phyloP scores from a whole-genome alignment of 805 yeast species.

The Saturnispora halmiae region DNA sequence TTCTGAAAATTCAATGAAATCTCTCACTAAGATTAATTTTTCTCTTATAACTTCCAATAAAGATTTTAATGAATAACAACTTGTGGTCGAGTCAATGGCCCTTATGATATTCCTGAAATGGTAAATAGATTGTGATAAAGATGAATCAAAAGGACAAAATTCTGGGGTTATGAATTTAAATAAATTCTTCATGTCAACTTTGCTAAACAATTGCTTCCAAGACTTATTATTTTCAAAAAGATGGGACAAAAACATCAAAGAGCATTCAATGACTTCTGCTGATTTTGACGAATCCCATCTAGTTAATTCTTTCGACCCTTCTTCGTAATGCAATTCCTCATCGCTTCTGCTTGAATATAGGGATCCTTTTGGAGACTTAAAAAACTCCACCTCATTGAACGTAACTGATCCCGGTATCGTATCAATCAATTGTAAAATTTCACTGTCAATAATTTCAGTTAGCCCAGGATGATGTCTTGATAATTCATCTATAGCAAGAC shows the following conservation, averaged over 20 bases:
- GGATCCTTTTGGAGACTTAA: slow-evolving; percentile 31
- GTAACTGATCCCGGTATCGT: slow-evolving; percentile 33
- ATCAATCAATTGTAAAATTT: slow-evolving; percentile 37
- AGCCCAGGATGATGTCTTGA: slow-evolving; percentile 76
- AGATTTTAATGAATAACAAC: slow-evolving; percentile 36
- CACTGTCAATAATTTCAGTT: slow-evolving; percentile 46
- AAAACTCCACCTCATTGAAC: slow-evolving; percentile 37
- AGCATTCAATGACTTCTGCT: slow-evolving; percentile 41
- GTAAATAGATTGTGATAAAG: slow-evolving; percentile 43
- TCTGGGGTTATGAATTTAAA: slow-evolving; percentile 38
- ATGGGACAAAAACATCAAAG: slow-evolving; percentile 41
- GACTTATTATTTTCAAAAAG: slow-evolving; percentile 44
- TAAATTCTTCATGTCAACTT: slow-evolving; percentile 36
- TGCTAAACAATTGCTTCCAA: slow-evolving; percentile 35
- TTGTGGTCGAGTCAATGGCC: slow-evolving; percentile 46
- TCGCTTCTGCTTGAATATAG: slow-evolving; percentile 37
- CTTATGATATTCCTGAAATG: slow-evolving; percentile 47
- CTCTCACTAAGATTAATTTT: slow-evolving; percentile 16
- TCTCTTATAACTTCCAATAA: slow-evolving; percentile 15
- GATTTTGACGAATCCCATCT: slow-evolving; percentile 47
- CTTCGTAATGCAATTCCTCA: slow-evolving; percentile 33
- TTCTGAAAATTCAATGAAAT: slow-evolving; percentile 24
- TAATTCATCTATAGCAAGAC: slow-evolving; percentile 66
- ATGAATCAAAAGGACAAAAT: slow-evolving; percentile 55
- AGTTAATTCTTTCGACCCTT: slow-evolving; percentile 31